Conservation (phyloP, 768 basidiomycete species). For the Russula ochroleuca region DNA sequence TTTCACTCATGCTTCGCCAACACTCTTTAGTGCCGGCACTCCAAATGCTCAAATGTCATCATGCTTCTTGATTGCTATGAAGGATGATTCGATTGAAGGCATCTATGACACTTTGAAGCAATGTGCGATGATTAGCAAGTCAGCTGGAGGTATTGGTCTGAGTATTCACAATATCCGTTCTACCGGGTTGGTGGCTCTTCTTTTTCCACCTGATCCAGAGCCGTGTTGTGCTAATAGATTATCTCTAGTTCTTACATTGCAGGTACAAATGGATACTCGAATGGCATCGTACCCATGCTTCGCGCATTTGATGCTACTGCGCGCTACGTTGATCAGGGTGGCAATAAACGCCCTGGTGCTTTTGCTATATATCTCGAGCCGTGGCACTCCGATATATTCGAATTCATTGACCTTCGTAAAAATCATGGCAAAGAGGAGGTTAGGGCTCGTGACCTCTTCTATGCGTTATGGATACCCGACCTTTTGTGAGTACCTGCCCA, state of each 20-base stretch:
- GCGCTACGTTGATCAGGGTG: constrained; percentile 97
- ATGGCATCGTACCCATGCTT: constrained; percentile 99
- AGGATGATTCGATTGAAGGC: constrained; percentile 97
- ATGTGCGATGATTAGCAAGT: constrained; percentile 99
- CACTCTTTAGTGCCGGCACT: constrained; percentile 96
- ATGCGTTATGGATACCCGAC: constrained; percentile 96
- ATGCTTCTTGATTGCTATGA: constrained; percentile 98
- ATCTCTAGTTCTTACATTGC: constrained; percentile 86
- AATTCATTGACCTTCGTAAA: constrained; percentile 96
- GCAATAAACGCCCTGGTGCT: constrained; percentile 98
- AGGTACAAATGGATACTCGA: constrained; percentile 98
- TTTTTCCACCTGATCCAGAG: constrained; percentile 11
- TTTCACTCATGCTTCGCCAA: constrained; percentile 98
- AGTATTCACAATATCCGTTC: constrained; percentile 96
- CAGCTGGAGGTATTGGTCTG: constrained; percentile 95
- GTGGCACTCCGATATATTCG: constrained; percentile 97
- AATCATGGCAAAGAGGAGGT: constrained; percentile 99
- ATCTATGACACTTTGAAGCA: constrained; percentile 98
- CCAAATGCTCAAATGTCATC: constrained; percentile 93
- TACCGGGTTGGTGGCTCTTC: constrained; percentile 59
- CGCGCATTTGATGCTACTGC: constrained; percentile 97
- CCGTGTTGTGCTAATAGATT: constrained; percentile 13
- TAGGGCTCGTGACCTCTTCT: constrained; percentile 95
- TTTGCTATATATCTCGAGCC: constrained; percentile 99
- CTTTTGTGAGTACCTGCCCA: constrained; percentile 64